Base-by-base conservation (phyloP, 2,329 filamentous ascomycete species). In the Penicillium decumbens region DNA sequence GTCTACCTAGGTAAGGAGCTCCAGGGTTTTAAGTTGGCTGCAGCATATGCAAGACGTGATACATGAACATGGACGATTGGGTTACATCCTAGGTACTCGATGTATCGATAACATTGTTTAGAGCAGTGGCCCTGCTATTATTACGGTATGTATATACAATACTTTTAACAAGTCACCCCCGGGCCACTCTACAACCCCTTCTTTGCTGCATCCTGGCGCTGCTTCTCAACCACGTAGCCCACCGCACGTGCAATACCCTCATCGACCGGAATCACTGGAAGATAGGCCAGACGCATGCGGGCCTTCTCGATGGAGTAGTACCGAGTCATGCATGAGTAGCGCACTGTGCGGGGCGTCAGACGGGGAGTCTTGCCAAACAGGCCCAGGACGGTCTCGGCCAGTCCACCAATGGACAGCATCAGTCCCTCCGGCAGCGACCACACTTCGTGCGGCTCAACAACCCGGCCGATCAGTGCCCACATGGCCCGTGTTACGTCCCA, bases 401-500 rank as follows among this genome's bases (percentile, higher is more conserved):
- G 41, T 6, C 63, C 71, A 24, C 75, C 73, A 35, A 76, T 62
- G 5, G 68, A 53, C 7, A 64, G 63, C 6, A 75, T 63, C 18
- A 73, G 53, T 15, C 63, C 65, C 51, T 73, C 70, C 2, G 72
- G 69, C 18, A 76, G 60, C 18, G 59, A 63, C 66, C 69, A 74
- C 28, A 75, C 71, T 49, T 74, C 58, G 4, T 66, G 42, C 6
- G 72, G 70, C 53, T 74, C 68, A 10, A 77, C 72, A 5, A 72
- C 64, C 35, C 74, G 71, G 32, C 68, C 72, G 24, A 73, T 72
- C 24, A 74, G 58, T 7, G 75, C 77, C 89, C 89, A 97, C 41
- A 95, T 79, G 33, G 84, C 82, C 35, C 88, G 80, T 51, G 87
- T 82, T 66, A 95, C 87, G 70, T 95, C 89, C 83, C 93, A 95